Evolutionary conservation across 2,329 filamentous ascomycete genomes (phyloP), one percentile per base, ranked within the genome.

Genomic region (Nectriaceae sp.): DNA sequence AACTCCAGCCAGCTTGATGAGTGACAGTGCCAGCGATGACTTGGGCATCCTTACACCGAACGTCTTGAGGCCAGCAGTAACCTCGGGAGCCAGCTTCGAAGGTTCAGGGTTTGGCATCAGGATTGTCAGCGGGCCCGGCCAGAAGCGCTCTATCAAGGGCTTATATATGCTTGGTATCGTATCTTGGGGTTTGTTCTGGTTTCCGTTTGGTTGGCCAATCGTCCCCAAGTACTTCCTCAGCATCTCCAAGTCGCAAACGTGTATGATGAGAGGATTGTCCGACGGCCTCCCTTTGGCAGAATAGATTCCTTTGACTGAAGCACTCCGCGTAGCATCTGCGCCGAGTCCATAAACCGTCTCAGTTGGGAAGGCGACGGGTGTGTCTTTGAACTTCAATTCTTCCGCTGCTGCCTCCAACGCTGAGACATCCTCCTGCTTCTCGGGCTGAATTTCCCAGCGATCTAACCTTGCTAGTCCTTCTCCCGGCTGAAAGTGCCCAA

Each of bases 261-360:
- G 94, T 20, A 97, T 85, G 59, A 99, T 99, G 49, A 99, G 81
- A 16, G 94, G 94, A 67, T 99, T 99, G 66, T 99, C 94, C 5
- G 88, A 88, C 3, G 94, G 94, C 46, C 94, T 76, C 47, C 90
- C 88, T 72, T 99, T 99, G 44, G 90, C 91, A 19, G 83, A 78
- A 69, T 94, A 99, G 57, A 99, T 99, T n/a, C 91, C 92, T 63
- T 80, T 84, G 5, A 97, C 93, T 2, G 93, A 88, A 20, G 75
- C 77, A 62, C 86, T 90, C 60, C 90, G 83, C 21, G 92, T 97
- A 11, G 94, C 94, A 72, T 97, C 94, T 13, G 94, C 94, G n/a
- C 91, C 94, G 6, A 99, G 79, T 0, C 94, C 94, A 67, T 99
- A 99, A 1, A 99, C 94, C 0, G 94, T 99, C 72, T 99, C 94